Evolutionary conservation across 768 basidiomycete genomes (phyloP).

Genomic region (Termitomyces sp.): DNA sequence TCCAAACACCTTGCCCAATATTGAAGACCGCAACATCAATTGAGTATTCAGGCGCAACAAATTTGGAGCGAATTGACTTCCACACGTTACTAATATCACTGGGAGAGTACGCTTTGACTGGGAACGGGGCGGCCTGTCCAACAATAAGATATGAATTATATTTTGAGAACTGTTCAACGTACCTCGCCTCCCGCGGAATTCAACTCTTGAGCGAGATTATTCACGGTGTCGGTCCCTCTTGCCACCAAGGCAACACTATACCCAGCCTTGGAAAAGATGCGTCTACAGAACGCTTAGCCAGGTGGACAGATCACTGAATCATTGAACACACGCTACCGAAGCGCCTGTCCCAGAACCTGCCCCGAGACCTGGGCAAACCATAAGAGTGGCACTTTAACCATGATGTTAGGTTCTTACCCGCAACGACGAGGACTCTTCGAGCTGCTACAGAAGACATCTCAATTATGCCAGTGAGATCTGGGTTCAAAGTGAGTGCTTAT

Average conservation of each 20-base stretch:
- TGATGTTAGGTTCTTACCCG: constrained; percentile 27
- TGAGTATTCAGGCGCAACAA: constrained; percentile 40
- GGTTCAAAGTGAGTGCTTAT: not conserved
- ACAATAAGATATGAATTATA: not conserved
- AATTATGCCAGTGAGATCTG: no score
- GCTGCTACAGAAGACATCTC: constrained; percentile 26
- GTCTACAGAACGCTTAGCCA: constrained; percentile 29
- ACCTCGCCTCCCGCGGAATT: constrained; percentile 57
- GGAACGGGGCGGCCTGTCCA: constrained; percentile 51
- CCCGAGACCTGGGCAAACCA: constrained; percentile 31
- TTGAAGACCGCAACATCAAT: constrained; percentile 67
- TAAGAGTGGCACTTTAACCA: not conserved
- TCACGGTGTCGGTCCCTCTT: constrained; percentile 47
- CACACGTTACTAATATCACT: constrained; percentile 48
- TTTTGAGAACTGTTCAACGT: constrained; percentile 1
- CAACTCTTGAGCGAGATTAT: constrained; percentile 49
- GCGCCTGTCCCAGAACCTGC: constrained; percentile 52
- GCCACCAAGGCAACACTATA: constrained; percentile 67
- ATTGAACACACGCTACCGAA: constrained; percentile 44
- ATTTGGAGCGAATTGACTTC: constrained; percentile 37
- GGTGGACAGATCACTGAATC: not conserved
- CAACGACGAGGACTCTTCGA: constrained; percentile 53
- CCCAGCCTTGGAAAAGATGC: constrained; percentile 54
- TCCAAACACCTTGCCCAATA: constrained; percentile 51
- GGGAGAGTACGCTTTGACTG: constrained; percentile 45